Evolutionary conservation across 495 filamentous ascomycete genomes (phyloP).

Genomic region (Hypoxylon trugodes): DNA sequence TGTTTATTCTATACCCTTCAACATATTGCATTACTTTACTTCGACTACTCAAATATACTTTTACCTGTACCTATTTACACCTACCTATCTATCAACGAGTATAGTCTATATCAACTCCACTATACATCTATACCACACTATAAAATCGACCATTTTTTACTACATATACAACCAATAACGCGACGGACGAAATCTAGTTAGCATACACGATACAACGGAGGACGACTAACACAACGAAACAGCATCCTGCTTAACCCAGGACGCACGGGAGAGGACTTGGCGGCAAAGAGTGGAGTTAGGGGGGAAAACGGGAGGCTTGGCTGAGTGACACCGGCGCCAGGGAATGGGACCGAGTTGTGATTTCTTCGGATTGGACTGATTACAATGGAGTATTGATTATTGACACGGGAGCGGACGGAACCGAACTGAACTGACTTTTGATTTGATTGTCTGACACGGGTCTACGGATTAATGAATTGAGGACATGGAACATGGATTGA

Average conservation of each 20-base stretch:
- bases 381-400: no score
- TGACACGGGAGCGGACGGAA: neutral
- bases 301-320: slow-evolving; percentile 3
- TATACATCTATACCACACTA: neutral
- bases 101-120: neutral
- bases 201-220: no score
- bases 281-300: no score
- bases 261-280: no score
- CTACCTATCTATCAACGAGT: neutral
- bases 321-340: no score
- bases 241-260: no score
- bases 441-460: slow-evolving; percentile 7
- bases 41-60: neutral
- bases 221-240: no score
- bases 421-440: neutral
- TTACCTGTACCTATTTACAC: neutral
- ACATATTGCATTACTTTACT: neutral
- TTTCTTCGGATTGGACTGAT: no score
- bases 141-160: no score
- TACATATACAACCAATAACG: no score
- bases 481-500: slow-evolving; percentile 12
- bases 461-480: slow-evolving; percentile 25
- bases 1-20: neutral
- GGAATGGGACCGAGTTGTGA: no score
- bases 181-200: no score